phyloP scores from a whole-genome alignment of 805 yeast genomes.

The Starmerella riodocensis region DNA sequence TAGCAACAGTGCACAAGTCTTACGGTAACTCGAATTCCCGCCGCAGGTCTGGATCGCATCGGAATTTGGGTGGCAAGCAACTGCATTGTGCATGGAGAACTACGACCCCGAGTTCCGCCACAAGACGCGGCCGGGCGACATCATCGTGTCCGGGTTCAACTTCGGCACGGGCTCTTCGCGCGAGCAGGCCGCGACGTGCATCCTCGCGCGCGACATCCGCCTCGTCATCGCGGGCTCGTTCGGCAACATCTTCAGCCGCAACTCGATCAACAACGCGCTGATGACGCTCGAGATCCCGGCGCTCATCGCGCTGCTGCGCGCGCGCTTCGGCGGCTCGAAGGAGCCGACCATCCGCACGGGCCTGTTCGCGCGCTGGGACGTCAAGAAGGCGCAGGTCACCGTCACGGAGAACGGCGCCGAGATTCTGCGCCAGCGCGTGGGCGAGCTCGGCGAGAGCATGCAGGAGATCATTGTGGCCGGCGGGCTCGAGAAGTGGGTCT shows the following conservation, averaged over 20 bases:
- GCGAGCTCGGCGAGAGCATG: slow-evolving; percentile 86
- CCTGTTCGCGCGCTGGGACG: slow-evolving; percentile 87
- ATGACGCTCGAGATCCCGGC: slow-evolving; percentile 88
- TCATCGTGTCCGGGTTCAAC: slow-evolving; percentile 81
- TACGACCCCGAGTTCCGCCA: slow-evolving; percentile 78
- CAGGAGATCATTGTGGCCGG: slow-evolving; percentile 96
- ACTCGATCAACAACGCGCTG: slow-evolving; percentile 90
- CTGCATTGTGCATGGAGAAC: slow-evolving; percentile 98
- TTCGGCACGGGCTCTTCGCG: slow-evolving; percentile 98
- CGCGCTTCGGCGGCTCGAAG: slow-evolving; percentile 39
- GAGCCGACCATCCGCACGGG: slow-evolving; percentile 93
- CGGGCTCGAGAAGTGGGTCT: slow-evolving; percentile 96
- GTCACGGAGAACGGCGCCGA: slow-evolving; percentile 51
- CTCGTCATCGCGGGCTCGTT: slow-evolving; percentile 94
- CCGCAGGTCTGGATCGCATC: too few species aligned
- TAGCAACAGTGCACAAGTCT: too few species aligned
- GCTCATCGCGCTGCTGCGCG: slow-evolving; percentile 63
- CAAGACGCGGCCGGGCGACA: slow-evolving; percentile 78
- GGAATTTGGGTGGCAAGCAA: too few species aligned
- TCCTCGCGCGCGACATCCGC: slow-evolving; percentile 83
- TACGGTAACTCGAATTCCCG: too few species aligned
- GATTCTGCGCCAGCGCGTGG: slow-evolving; percentile 73
- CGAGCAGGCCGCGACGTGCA: slow-evolving; percentile 99
- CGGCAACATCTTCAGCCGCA: slow-evolving; percentile 91
- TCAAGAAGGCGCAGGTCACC: slow-evolving; percentile 64